Evolutionary conservation across 495 filamentous ascomycete genomes (phyloP).

Genomic region (Daldinia bambusicola): DNA sequence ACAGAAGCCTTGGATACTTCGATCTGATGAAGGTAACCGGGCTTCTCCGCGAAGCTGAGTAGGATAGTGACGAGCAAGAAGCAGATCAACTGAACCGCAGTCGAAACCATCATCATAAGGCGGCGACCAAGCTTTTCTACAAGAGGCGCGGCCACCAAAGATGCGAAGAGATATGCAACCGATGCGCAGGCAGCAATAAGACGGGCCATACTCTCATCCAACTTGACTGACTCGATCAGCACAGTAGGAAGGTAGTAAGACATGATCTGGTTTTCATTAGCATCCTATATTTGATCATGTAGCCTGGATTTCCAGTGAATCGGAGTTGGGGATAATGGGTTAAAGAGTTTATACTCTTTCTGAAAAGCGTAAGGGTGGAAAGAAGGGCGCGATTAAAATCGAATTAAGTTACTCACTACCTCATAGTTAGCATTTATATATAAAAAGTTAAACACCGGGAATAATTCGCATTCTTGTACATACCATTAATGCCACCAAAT

Average conservation of each 20-base stretch:
- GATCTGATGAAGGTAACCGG: conserved; percentile 43
- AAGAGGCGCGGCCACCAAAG: conserved; percentile 61
- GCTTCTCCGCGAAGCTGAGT: conserved; percentile 57
- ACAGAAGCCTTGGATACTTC: conserved; percentile 55
- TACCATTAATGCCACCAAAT: conserved; percentile 48
- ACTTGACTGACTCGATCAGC: conserved; percentile 55
- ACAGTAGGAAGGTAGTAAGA: conserved; percentile 58
- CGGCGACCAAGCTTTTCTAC: conserved; percentile 67
- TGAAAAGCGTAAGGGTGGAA: background rate
- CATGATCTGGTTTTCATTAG: conserved; percentile 42
- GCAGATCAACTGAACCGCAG: conserved; percentile 63
- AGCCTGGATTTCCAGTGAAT: background rate
- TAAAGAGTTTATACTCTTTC: background rate
- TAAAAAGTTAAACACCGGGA: background rate
- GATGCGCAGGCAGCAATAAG: conserved; percentile 50
- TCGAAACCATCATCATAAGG: conserved; percentile 68
- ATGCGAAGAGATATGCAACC: conserved; percentile 53
- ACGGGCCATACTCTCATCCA: conserved; percentile 48
- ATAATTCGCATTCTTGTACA: conserved; percentile 20
- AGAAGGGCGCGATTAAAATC: background rate
- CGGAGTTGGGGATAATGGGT: background rate
- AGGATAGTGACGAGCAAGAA: conserved; percentile 68
- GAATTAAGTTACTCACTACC: conserved; percentile 49
- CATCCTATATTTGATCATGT: conserved; percentile 14
- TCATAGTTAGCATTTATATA: conserved; percentile 45